These are phyloP conservation scores for Ailanthus altissimus DNA, from an alignment of 345 rosid genomes.

Conservation along the genomic window DNA sequence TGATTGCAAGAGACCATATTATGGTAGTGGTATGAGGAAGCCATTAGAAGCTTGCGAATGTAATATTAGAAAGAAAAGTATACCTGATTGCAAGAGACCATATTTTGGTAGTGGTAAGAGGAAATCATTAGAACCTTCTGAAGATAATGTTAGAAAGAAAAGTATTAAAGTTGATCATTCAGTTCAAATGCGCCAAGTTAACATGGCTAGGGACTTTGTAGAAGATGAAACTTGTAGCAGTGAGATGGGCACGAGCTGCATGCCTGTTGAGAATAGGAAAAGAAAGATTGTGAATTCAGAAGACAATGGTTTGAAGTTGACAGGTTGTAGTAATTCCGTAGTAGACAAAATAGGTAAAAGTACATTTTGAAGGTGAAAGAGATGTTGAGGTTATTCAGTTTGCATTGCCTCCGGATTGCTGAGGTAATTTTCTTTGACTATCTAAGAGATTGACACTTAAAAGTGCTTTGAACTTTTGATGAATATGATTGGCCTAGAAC, in stretches of 20 bases:
- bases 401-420: slow-evolving; percentile 14
- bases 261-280: background rate
- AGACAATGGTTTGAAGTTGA: background rate
- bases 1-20: slow-evolving; percentile 16
- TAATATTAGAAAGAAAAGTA: background rate
- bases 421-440: slow-evolving; percentile 18
- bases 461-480: background rate
- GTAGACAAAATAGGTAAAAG: background rate
- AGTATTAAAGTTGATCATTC: slow-evolving; percentile 17
- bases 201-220: background rate
- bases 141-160: background rate
- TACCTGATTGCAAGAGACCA: slow-evolving; percentile 17
- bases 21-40: slow-evolving; percentile 3
- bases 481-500: background rate
- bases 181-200: background rate
- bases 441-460: background rate
- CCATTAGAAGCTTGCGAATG: background rate
- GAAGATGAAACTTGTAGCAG: background rate
- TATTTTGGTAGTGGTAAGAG: slow-evolving; percentile 12
- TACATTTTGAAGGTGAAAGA: slow-evolving; percentile 16
- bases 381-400: slow-evolving; percentile 19
- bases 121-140: background rate
- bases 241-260: no score
- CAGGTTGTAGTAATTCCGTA: background rate
- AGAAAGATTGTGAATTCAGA: slow-evolving; percentile 4